phyloP scores from a whole-genome alignment of 1,284 basidiomycete species.

The Moesziomyces sp. region DNA sequence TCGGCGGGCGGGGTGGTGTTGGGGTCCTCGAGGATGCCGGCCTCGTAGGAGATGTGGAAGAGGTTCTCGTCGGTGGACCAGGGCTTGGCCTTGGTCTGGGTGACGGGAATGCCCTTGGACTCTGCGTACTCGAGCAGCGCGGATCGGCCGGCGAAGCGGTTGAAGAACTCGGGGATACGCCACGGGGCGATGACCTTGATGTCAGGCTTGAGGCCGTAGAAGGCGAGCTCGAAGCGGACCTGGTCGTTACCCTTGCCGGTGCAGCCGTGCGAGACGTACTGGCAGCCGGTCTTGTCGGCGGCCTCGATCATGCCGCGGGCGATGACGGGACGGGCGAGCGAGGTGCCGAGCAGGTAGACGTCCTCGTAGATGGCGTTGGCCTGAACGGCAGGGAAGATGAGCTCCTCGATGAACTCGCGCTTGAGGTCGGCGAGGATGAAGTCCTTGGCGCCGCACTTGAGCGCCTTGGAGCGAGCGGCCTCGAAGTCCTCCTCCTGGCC shows the following conservation, averaged over 20 bases:
- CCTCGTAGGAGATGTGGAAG: conserved; percentile 99
- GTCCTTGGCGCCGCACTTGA: conserved; percentile 91
- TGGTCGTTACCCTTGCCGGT: conserved; percentile 99
- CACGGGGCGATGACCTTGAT: conserved; percentile 99
- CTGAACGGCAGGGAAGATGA: conserved; percentile 96
- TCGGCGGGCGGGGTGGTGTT: conserved; percentile 93
- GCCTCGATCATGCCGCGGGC: conserved; percentile 98
- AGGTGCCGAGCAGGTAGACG: conserved; percentile 97
- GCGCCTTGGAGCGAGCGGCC: conserved; percentile 89
- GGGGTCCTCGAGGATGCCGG: conserved; percentile 97
- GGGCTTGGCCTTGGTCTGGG: conserved; percentile 94
- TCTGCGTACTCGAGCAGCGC: conserved; percentile 91
- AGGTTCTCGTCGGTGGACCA: conserved; percentile 98
- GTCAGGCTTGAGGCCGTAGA: conserved; percentile 97
- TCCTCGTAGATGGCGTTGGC: conserved; percentile 99
- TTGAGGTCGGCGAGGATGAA: conserved; percentile 95
- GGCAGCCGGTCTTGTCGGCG: conserved; percentile 78
- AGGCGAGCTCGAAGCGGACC: conserved; percentile 98
- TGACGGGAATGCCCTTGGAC: conserved; percentile 88
- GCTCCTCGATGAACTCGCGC: conserved; percentile 92
- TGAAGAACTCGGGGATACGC: conserved; percentile 96
- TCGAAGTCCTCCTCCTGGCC: conserved; percentile 99
- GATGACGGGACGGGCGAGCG: conserved; percentile 96
- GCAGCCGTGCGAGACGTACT: conserved; percentile 95
- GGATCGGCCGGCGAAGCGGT: conserved; percentile 93